These are phyloP conservation scores for Ilyonectria robusta DNA, from an alignment of 2,329 filamentous ascomycete genomes.

Conservation along the genomic window DNA sequence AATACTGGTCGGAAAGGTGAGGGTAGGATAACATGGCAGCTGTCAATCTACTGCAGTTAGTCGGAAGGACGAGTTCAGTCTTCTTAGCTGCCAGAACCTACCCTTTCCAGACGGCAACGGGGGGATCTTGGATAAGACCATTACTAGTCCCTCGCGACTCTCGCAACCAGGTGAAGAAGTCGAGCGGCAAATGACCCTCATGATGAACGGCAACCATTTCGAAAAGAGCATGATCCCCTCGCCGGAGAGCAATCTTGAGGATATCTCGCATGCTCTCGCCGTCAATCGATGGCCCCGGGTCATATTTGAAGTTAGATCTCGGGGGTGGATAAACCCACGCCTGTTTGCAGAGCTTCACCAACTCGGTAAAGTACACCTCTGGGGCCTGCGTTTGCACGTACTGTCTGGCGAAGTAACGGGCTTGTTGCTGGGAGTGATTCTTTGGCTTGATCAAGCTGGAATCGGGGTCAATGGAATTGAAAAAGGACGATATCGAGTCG, in stretches of 20 bases:
- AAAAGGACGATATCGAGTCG: slow-evolving; percentile 32
- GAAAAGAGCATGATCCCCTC: slow-evolving; percentile 18
- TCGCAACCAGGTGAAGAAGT: slow-evolving; percentile 32
- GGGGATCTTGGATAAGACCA: slow-evolving; percentile 3
- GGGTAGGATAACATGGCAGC: slow-evolving; percentile 18
- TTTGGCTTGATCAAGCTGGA: not conserved
- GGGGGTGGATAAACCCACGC: not conserved
- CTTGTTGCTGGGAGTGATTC: slow-evolving; percentile 5
- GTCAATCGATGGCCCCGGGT: not conserved
- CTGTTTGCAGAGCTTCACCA: slow-evolving; percentile 18
- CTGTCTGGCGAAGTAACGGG: slow-evolving; percentile 28
- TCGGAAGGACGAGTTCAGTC: not conserved
- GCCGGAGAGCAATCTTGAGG: slow-evolving; percentile 27
- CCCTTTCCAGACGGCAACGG: slow-evolving; percentile 18
- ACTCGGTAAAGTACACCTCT: slow-evolving; percentile 5
- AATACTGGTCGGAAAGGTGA: slow-evolving; percentile 16
- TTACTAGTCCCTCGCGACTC: slow-evolving; percentile 18
- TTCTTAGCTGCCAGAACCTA: not conserved
- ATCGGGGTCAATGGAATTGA: not conserved
- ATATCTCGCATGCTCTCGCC: slow-evolving; percentile 9
- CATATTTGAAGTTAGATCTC: not conserved
- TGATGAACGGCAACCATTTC: slow-evolving; percentile 18
- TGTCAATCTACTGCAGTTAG: slow-evolving; percentile 28
- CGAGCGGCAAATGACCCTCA: not conserved
- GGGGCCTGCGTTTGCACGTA: slow-evolving; percentile 16